Evolutionary conservation across 352 stramenopile genomes (phyloP).

Genomic region (Aphanomyces astaci): DNA sequence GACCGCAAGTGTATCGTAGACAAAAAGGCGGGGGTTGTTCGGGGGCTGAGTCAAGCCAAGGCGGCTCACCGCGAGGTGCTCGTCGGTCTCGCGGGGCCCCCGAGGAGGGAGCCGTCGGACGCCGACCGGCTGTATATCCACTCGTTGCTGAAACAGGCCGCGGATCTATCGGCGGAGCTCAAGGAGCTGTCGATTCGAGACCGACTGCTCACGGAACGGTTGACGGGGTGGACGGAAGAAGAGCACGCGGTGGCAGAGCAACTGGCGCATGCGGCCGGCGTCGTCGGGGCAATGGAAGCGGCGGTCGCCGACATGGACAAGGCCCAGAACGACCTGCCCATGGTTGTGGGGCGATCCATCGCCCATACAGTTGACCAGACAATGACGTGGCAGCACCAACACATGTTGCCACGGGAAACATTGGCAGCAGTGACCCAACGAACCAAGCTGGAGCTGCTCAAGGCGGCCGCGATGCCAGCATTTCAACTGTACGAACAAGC

Average conservation of each 20-base stretch:
- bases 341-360: slow-evolving; percentile 53
- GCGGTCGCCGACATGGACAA: slow-evolving; percentile 22
- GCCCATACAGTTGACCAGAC: slow-evolving; percentile 32
- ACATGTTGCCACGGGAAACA: slow-evolving; percentile 22
- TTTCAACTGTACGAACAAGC: slow-evolving; percentile 52
- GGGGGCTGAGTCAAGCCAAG: slow-evolving; percentile 44
- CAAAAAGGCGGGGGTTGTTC: slow-evolving; percentile 37
- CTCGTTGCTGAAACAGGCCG: slow-evolving; percentile 37
- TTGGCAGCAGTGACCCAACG: slow-evolving; percentile 47
- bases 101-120: slow-evolving; percentile 52
- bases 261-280: slow-evolving; percentile 30
- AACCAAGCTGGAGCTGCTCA: slow-evolving; percentile 57
- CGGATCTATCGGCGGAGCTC: slow-evolving; percentile 19
- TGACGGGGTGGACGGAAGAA: slow-evolving; percentile 23
- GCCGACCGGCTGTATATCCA: slow-evolving; percentile 46
- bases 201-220: slow-evolving; percentile 27
- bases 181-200: slow-evolving; percentile 4
- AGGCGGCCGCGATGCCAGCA: slow-evolving; percentile 37
- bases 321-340: slow-evolving; percentile 24
- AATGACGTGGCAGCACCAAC: neutral
- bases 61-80: slow-evolving; percentile 43
- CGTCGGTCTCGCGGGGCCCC: slow-evolving; percentile 41
- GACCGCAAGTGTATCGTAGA: slow-evolving; percentile 45
- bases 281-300: slow-evolving; percentile 28
- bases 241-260: slow-evolving; percentile 26